Percentiles rank a stretch among this genome's conserved stretches.
Conservation (phyloP, 148 eudicot genomes). For the Rhododendron ovatum region DNA sequence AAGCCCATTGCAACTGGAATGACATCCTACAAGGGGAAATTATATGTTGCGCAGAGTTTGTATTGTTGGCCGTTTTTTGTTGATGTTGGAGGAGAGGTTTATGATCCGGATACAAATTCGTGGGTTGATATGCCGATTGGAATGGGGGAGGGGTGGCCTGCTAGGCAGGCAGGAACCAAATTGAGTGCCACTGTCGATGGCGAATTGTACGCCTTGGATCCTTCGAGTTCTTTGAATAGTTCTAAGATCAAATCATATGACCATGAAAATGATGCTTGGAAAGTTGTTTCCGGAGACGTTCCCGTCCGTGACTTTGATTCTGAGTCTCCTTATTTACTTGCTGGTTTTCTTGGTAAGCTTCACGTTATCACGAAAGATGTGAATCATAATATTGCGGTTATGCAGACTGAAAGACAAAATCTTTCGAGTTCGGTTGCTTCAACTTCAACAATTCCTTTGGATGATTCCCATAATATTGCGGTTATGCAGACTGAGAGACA, state of each 20-base stretch:
- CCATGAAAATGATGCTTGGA: conserved; percentile 73
- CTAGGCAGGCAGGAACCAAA: conserved; percentile 95
- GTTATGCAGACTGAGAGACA: conserved; percentile 58
- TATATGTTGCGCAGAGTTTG: conserved; percentile 90
- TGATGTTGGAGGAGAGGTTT: conserved; percentile 97
- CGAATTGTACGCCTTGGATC: conserved; percentile 79
- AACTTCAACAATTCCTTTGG: neutral
- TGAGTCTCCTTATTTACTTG: conserved; percentile 84
- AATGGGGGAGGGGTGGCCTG: conserved; percentile 99
- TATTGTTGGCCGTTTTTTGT: conserved; percentile 98
- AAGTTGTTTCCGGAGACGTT: conserved; percentile 48
- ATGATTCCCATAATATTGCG: conserved; percentile 14
- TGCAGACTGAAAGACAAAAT: conserved; percentile 45
- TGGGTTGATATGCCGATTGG: conserved; percentile 99
- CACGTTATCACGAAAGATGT: conserved; percentile 80
- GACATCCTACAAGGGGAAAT: conserved; percentile 74
- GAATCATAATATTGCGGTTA: conserved; percentile 48
- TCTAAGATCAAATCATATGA: conserved; percentile 79
- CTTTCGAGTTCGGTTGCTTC: conserved; percentile 15
- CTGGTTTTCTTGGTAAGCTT: conserved; percentile 74
- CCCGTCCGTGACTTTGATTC: conserved; percentile 49
- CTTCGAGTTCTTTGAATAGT: conserved; percentile 62
- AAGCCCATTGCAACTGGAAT: conserved; percentile 97
- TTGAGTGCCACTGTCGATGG: conserved; percentile 70
- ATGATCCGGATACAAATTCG: conserved; percentile 73